Evolutionary conservation across 1,284 basidiomycete genomes (phyloP), one percentile per base, ranked within the genome.

Genomic region (Ustilago bromivora): DNA sequence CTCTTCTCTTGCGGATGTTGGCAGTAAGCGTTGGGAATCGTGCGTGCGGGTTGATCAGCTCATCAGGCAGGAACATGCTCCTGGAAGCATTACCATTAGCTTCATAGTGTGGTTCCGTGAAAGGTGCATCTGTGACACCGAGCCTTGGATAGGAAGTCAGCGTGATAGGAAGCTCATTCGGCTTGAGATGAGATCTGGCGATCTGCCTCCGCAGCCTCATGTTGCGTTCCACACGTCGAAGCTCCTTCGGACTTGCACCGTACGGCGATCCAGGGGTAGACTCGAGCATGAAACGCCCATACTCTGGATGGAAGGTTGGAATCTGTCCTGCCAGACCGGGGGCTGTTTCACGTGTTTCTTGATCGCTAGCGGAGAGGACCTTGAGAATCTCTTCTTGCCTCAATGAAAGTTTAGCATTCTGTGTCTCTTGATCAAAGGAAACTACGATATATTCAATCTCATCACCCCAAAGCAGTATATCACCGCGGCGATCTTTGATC

Each of bases 371-470:
- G 13, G 77, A 80, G 52, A 99, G 90, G 85, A 94, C 93, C 38
- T 90, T 90, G 46, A 99, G 89, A 75, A 99, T 97, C 88, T 99
- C 96, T 2, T 92, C 92, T 88, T 99, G 97, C 41, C 95, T 90
- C 23, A 99, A 89, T 43, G 95, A 96, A 32, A 99, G 89, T 76
- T 91, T 92, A 1, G 95, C 97, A 75, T 93, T 93, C 86, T 92
- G 92, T 47, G 89, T 85, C 66, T 90, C 88, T 76, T 94, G 89
- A 87, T 98, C 93, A 84, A 98, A 92, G 4, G 91, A 89, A 63
- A 98, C 90, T 74, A 99, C 93, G 91, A 99, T 94, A 87, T 98
- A 98, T 87, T 99, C 97, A 83, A 99, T 90, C 95, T 99, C 97
- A 84, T 99, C 97, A 35, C 97, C 97, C 97, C 97, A 99, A n/a